Evolutionary conservation across 2,329 filamentous ascomycete genomes (phyloP).

Genomic region (Aspergillus sp.): DNA sequence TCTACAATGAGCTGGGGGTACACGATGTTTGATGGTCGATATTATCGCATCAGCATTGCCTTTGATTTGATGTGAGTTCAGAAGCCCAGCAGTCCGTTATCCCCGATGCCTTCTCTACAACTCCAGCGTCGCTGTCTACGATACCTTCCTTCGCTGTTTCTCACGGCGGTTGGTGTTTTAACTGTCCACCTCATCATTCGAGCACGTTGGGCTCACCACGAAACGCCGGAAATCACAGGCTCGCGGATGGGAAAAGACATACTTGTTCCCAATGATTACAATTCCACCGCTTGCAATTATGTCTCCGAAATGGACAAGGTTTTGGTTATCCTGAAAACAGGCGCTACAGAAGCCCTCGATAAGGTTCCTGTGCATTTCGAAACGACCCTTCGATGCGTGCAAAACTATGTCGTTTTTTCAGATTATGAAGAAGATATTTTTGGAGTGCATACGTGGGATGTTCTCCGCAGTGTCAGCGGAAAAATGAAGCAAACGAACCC

Average conservation of each 20-base stretch:
- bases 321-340: conserved; percentile 29
- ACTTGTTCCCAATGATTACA: background rate
- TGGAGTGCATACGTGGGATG: conserved; percentile 25
- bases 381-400: conserved; percentile 28
- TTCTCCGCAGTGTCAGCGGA: conserved; percentile 26
- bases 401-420: conserved; percentile 29
- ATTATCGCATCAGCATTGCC: background rate
- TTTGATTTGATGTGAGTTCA: background rate
- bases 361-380: conserved; percentile 29
- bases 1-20: background rate
- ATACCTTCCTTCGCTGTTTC: background rate
- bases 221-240: background rate
- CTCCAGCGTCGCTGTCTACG: conserved; percentile 1
- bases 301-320: conserved; percentile 22
- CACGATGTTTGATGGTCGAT: background rate
- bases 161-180: background rate
- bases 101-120: background rate
- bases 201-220: background rate
- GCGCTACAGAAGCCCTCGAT: conserved; percentile 28
- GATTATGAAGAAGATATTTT: conserved; percentile 29
- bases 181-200: background rate
- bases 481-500: conserved; percentile 15
- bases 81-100: background rate
- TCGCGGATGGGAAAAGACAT: background rate
- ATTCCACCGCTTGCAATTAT: background rate